phyloP scores from a whole-genome alignment of 805 yeast species.

The Hanseniaspora valbyensis region DNA sequence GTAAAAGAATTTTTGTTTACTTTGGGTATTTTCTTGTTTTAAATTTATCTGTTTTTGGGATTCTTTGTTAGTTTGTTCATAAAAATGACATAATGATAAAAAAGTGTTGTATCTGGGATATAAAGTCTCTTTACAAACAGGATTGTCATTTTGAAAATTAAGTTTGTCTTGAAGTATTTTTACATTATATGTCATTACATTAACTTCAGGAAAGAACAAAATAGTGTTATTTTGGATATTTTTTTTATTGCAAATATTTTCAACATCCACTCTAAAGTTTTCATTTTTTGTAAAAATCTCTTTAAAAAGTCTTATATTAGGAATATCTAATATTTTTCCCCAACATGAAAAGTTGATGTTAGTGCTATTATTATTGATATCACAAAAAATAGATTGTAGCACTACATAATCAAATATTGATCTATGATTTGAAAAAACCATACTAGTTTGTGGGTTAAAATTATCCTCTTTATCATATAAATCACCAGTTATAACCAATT shows the following conservation, averaged over 20 bases:
- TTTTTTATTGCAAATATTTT: conserved; percentile 30
- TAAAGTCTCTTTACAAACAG: conserved; percentile 46
- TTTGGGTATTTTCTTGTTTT: conserved; percentile 15
- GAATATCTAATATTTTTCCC: conserved; percentile 55
- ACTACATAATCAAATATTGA: conserved; percentile 57
- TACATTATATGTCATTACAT: conserved; percentile 45
- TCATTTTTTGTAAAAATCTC: conserved; percentile 52
- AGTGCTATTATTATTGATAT: conserved; percentile 12
- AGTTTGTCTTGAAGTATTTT: conserved; percentile 40
- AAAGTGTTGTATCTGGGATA: conserved; percentile 69
- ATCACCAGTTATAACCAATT: conserved; percentile 1
- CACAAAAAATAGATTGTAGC: conserved; percentile 27
- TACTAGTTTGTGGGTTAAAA: not conserved
- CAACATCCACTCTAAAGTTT: conserved; percentile 41
- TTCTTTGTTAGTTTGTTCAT: conserved; percentile 18
- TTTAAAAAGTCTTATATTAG: conserved; percentile 38
- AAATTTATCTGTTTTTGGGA: no score
- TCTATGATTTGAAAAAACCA: conserved; percentile 41
- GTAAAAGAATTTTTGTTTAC: conserved; percentile 27
- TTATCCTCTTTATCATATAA: not conserved
- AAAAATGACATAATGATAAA: conserved; percentile 37
- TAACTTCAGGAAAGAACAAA: conserved; percentile 77
- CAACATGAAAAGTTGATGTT: conserved; percentile 42
- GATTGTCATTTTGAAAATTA: conserved; percentile 48
- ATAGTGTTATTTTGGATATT: conserved; percentile 32